These are phyloP conservation scores for Penicillium parvum DNA, from an alignment of 495 filamentous ascomycete species.

Conservation along the genomic window DNA sequence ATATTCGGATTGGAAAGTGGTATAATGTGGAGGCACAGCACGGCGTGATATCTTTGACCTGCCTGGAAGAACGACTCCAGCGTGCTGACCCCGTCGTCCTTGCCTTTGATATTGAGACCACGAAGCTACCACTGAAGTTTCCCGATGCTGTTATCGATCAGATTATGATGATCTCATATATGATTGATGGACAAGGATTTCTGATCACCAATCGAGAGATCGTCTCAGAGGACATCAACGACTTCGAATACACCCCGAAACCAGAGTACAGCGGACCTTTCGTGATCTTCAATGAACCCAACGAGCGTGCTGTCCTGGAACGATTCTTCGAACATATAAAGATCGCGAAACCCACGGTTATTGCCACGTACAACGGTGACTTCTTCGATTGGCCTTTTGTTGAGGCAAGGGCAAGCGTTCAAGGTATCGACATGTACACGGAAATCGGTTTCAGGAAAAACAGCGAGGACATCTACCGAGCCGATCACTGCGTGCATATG, in stretches of 20 bases:
- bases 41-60: slow-evolving; percentile 72
- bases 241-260: slow-evolving; percentile 97
- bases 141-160: slow-evolving; percentile 94
- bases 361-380: slow-evolving; percentile 99
- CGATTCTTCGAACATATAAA: slow-evolving; percentile 96
- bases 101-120: slow-evolving; percentile 98
- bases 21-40: slow-evolving; percentile 95
- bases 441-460: slow-evolving; percentile 97
- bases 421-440: slow-evolving; percentile 98
- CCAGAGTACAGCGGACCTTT: slow-evolving; percentile 94
- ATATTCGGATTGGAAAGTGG: slow-evolving; percentile 96
- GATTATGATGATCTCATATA: slow-evolving; percentile 99
- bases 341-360: slow-evolving; percentile 88
- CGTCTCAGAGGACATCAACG: slow-evolving; percentile 93
- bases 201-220: slow-evolving; percentile 98
- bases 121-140: slow-evolving; percentile 94
- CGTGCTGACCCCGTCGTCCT: slow-evolving; percentile 93
- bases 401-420: slow-evolving; percentile 82
- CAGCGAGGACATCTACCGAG: slow-evolving; percentile 92
- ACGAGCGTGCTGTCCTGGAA: slow-evolving; percentile 83
- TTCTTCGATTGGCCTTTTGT: slow-evolving; percentile 99
- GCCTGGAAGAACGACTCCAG: slow-evolving; percentile 82
- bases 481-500: slow-evolving; percentile 95
- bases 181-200: slow-evolving; percentile 99
- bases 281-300: slow-evolving; percentile 95